Evolutionary conservation across 78 protist species (phyloP), one percentile per base, ranked within the genome.

Genomic region (Diacronema lutheri): DNA sequence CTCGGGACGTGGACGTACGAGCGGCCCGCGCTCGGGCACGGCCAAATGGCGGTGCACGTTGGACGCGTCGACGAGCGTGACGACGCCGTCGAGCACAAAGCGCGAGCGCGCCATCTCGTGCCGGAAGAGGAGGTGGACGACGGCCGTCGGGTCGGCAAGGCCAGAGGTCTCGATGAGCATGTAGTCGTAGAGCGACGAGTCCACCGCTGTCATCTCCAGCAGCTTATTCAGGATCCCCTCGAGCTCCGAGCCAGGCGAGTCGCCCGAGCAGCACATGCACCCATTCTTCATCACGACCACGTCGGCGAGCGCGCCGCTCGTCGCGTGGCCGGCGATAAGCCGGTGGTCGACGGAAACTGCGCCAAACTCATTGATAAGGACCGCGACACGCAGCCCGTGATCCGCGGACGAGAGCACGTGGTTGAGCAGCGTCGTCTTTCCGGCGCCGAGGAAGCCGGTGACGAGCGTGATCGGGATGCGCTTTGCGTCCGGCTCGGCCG

Each of bases 401-500:
- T 92, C 85, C 78, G 64, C 85, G 23, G 26, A 37, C 21, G 85
- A 40, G 38, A 94, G 84, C 20, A 94, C 61, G 88, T 87, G 71
- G 89, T 92, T 88, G 61, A 94, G 83, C 26, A 94, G 87, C 35
- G 95, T 92, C 31, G 95, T 90, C 92, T 94, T 94, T 19, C 96
- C 96, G 3, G 83, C 10, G 13, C 95, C 93, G 31, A 93, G 82
- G 78, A 82, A 91, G 72, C 93, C 93, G 3, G 93, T 86, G 74
- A 90, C 10, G 38, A 90, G 56, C 31, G 73, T 38, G 78, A 85
- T 76, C 9, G 89, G 92, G 14, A 88, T 19, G 31, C 60, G 60
- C 60, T 55, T 4, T n/a, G 13, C 31, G 26, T 14, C 11, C 41
- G 26, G 14, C 40, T 1, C 41, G 31, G 69, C 72, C 40, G 40